Evolutionary conservation across 2,329 filamentous ascomycete species (phyloP).

Genomic region (Sclerotinia spermophila): DNA sequence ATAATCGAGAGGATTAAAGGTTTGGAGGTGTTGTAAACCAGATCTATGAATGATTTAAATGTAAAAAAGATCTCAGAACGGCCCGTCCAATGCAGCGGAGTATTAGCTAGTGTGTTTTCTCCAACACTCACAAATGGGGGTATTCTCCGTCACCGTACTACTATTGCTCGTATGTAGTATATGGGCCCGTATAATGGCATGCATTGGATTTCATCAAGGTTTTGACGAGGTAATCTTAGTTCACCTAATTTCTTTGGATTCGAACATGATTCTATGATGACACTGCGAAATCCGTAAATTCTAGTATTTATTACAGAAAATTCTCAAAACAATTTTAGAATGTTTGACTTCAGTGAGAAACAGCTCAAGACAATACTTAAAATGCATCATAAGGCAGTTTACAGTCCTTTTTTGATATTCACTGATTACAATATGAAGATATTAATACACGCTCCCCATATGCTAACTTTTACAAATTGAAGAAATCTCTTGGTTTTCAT

Average conservation of each 20-base stretch:
- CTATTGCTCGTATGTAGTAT: background rate
- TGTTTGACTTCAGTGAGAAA: background rate
- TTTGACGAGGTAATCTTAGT: background rate
- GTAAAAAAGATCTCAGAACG: background rate
- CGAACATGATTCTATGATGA: too few species aligned
- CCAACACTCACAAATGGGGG: background rate
- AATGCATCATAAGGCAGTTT: background rate
- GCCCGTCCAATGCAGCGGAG: background rate
- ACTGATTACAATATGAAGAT: background rate
- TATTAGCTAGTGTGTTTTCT: background rate
- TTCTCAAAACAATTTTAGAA: background rate
- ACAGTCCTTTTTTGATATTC: background rate
- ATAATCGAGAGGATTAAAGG: background rate
- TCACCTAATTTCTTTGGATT: too few species aligned
- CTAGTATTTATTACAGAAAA: too few species aligned
- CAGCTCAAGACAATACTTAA: background rate
- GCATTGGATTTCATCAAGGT: background rate
- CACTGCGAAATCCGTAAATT: too few species aligned
- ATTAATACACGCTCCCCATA: background rate
- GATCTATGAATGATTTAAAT: background rate
- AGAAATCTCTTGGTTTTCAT: background rate
- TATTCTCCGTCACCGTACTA: background rate
- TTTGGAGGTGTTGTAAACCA: background rate
- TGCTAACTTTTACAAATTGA: accelerated
- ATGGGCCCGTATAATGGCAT: background rate